Evolutionary conservation across 495 filamentous ascomycete genomes (phyloP).

Genomic region (Lasiosphaeris hirsuta): DNA sequence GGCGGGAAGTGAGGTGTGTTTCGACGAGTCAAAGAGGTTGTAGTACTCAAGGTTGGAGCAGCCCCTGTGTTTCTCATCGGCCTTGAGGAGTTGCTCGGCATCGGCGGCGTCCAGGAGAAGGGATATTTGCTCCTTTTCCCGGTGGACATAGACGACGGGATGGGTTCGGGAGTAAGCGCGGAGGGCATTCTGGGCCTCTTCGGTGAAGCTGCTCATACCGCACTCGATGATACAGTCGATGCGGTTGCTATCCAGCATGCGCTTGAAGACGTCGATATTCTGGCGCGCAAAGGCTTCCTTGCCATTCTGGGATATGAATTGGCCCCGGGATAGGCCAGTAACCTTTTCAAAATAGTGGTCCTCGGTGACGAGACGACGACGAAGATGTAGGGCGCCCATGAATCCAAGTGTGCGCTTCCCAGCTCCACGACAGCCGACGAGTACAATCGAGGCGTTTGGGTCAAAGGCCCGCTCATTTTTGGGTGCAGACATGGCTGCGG

Average conservation of each 20-base stretch:
- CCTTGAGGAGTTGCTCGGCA: conserved; percentile 51
- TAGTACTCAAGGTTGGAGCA: conserved; percentile 81
- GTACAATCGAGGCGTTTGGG: conserved; percentile 63
- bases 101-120: conserved; percentile 60
- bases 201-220: conserved; percentile 52
- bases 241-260: conserved; percentile 62
- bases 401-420: conserved; percentile 76
- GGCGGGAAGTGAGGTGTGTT: conserved; percentile 16
- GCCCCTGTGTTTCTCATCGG: conserved; percentile 51
- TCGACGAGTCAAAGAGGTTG: conserved; percentile 57
- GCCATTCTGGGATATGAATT: conserved; percentile 59
- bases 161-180: conserved; percentile 58
- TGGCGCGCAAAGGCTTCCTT: conserved; percentile 58
- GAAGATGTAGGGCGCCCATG: conserved; percentile 69
- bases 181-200: conserved; percentile 56
- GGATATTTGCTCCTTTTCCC: conserved; percentile 64
- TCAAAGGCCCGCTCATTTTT: conserved; percentile 51
- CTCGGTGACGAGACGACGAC: conserved; percentile 66
- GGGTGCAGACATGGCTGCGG: conserved; percentile 29
- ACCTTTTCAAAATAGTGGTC: conserved; percentile 67
- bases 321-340: conserved; percentile 58
- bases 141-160: conserved; percentile 70
- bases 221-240: conserved; percentile 70
- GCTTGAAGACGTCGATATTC: conserved; percentile 59
- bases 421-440: conserved; percentile 71